phyloP scores from a whole-genome alignment of 306 rosid species.

The Geum urbanum region DNA sequence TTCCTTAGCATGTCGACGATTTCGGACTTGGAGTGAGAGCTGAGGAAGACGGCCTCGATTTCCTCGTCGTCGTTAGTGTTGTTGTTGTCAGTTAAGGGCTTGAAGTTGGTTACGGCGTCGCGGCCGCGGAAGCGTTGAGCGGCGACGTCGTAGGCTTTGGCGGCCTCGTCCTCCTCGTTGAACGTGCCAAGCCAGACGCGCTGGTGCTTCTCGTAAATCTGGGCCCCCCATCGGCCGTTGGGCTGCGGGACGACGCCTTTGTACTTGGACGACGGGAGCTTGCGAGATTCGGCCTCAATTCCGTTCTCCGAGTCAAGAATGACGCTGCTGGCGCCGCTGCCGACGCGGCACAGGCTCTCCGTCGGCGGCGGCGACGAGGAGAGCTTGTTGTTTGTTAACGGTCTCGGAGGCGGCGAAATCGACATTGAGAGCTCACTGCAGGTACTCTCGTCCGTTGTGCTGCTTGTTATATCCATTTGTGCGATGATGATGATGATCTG shows the following conservation, averaged over 20 bases:
- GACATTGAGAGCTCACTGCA: constrained; percentile 56
- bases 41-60: constrained; percentile 52
- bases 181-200: constrained; percentile 97
- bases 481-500: not conserved
- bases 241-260: constrained; percentile 99
- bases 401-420: constrained; percentile 22
- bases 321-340: constrained; percentile 78
- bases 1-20: constrained; percentile 94
- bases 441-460: constrained; percentile 59
- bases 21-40: constrained; percentile 77
- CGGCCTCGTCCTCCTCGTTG: constrained; percentile 89
- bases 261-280: constrained; percentile 77
- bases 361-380: constrained; percentile 30
- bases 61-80: constrained; percentile 30
- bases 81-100: constrained; percentile 28
- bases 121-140: constrained; percentile 90
- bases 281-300: constrained; percentile 75
- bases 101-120: constrained; percentile 87
- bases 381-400: not conserved
- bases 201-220: constrained; percentile 99
- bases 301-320: constrained; percentile 46
- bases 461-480: constrained; percentile 63
- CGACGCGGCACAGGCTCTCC: constrained; percentile 53
- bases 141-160: constrained; percentile 79
- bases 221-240: constrained; percentile 98